Evolutionary conservation across 2,329 filamentous ascomycete species (phyloP), one percentile per base, ranked within the genome.

Genomic region (Curvularia sp.): DNA sequence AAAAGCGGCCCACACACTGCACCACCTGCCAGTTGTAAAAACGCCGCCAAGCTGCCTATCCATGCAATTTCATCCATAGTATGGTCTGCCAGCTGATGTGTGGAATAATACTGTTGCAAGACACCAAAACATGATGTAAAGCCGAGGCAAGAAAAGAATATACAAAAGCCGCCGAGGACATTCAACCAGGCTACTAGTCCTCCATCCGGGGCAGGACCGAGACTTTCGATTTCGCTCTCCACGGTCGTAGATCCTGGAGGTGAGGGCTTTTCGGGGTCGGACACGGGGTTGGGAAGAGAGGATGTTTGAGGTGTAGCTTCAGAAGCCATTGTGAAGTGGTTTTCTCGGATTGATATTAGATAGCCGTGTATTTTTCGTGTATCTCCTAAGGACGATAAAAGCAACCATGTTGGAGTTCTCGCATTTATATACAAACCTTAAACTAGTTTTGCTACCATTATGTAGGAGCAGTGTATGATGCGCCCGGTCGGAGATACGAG

Each of bases 1-100:
- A 85, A 89, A 0, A 88, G 41, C 20, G 83, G 84, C 1, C 88
- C 88, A 26, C 86, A 81, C 12, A 89, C 62, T 0, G 84, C 83
- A 0, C 87, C 86, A 61, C 81, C 54, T 24, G 70, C 77, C 67
- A 84, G 82, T 76, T 88, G 78, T 57, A 81, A 72, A 57, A 80
- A 81, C 1, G 68, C 64, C 33, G 79, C 68, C 10, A 72, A 35
- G 0, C 78, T 78, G 1, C 78, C 75, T 46, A 82, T 82, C 80
- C 80, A 82, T 1, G 79, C 65, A 42, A 82, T 74, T 1, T 71
- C 74, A 15, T 74, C 75, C 5, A 75, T 43, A 7, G 18, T 20
- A 30, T 66, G 33, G 33, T 35, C 12, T 35, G 13, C 12, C 33
- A 35, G 15, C 13, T 35, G 33, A 35, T 35, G 33, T 35, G 33